Conservation (phyloP, 148 eudicot genomes). For the Polygonum aviculare region DNA sequence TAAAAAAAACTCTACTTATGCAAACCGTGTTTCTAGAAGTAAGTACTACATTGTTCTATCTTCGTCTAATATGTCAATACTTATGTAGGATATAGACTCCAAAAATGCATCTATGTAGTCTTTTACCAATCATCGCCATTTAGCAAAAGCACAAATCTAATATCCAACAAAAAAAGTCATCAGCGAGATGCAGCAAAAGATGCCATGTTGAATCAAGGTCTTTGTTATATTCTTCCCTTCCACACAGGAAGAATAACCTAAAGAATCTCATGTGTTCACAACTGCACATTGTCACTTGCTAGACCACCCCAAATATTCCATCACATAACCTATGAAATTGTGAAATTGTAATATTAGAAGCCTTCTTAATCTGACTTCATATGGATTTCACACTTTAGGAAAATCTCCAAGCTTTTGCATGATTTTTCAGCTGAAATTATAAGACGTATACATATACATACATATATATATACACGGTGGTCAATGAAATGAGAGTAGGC, state of each 20-base stretch:
- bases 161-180: background rate
- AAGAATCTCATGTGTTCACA: background rate
- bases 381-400: background rate
- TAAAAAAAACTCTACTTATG: background rate
- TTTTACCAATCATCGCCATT: background rate
- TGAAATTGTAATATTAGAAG: background rate
- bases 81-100: background rate
- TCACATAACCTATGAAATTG: no score
- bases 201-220: background rate
- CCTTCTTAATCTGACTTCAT: background rate
- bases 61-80: background rate
- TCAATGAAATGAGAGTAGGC: no score
- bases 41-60: background rate
- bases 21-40: background rate
- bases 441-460: no score
- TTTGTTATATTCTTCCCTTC: background rate
- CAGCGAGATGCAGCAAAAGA: background rate
- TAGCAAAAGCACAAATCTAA: background rate
- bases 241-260: background rate
- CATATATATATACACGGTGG: no score
- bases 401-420: background rate
- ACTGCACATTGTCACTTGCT: background rate
- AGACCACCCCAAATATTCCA: background rate
- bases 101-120: background rate
- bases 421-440: background rate